phyloP scores from a whole-genome alignment of 371 early-diverging fungal species.

The Mucor sp. region DNA sequence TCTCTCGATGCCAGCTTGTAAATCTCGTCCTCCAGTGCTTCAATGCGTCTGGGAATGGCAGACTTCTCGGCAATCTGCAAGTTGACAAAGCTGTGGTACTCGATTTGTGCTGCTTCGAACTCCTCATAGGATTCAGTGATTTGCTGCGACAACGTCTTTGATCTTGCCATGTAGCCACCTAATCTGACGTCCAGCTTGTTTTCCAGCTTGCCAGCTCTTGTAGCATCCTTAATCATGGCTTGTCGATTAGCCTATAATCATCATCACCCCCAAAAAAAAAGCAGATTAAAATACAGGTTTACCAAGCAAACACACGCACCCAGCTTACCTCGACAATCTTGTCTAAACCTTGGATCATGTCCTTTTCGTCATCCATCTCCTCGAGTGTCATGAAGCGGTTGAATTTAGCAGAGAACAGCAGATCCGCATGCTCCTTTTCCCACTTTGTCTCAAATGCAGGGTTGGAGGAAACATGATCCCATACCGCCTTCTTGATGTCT shows the following conservation, averaged over 20 bases:
- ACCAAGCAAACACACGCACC: neutral
- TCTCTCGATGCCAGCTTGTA: constrained; percentile 62
- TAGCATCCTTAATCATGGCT: constrained; percentile 77
- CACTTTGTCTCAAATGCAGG: constrained; percentile 45
- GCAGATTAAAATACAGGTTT: too few species aligned
- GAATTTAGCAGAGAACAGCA: constrained; percentile 45
- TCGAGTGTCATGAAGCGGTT: constrained; percentile 43
- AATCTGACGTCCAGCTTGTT: constrained; percentile 77
- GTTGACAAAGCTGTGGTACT: constrained; percentile 65
- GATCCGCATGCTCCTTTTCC: constrained; percentile 42
- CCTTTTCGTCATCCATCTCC: constrained; percentile 41
- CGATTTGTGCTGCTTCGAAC: constrained; percentile 63
- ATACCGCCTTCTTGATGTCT: constrained; percentile 42
- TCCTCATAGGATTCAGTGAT: constrained; percentile 64
- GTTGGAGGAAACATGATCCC: constrained; percentile 29
- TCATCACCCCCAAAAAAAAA: neutral
- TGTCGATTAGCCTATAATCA: constrained; percentile 59
- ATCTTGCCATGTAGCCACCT: constrained; percentile 80
- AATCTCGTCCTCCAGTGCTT: constrained; percentile 69
- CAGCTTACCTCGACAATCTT: constrained; percentile 49
- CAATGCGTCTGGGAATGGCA: constrained; percentile 70
- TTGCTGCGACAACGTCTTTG: constrained; percentile 62
- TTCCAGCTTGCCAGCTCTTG: constrained; percentile 82
- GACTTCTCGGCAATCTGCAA: constrained; percentile 62
- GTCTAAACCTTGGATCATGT: constrained; percentile 44